phyloP scores from a whole-genome alignment of 441 rosid genomes.

The Isatis lusitanica region DNA sequence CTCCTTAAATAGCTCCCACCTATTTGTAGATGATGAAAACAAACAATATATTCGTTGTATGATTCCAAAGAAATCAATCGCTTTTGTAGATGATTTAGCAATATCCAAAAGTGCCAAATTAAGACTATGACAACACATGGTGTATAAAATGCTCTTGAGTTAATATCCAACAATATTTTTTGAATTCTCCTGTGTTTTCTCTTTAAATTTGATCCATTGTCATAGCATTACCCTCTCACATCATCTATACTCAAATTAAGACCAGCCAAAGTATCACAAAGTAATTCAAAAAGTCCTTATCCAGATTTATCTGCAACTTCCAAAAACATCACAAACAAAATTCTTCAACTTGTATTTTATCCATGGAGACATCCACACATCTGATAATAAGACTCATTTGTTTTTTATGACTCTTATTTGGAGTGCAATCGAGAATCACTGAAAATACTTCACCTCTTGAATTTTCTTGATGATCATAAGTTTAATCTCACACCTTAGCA shows the following conservation, averaged over 20 bases:
- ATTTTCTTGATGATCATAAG: background rate
- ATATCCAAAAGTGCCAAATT: background rate
- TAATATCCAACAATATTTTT: background rate
- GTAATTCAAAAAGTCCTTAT: background rate
- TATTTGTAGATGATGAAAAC: background rate
- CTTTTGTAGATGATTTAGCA: background rate
- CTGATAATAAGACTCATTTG: background rate
- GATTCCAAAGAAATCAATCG: background rate
- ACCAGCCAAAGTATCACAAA: background rate
- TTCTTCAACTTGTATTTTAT: background rate
- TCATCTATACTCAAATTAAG: background rate
- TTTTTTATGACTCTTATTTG: background rate
- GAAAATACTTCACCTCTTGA: background rate
- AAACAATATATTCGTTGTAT: background rate
- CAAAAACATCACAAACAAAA: background rate
- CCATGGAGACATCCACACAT: background rate
- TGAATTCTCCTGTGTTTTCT: background rate
- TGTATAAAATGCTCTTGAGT: background rate
- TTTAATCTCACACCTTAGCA: background rate
- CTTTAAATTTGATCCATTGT: background rate
- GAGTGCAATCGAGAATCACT: background rate
- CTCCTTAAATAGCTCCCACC: background rate
- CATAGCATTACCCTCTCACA: background rate
- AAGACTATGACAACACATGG: background rate
- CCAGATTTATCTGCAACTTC: background rate